phyloP scores from a whole-genome alignment of 78 protist genomes.

The Pigoraptor vietnamica region DNA sequence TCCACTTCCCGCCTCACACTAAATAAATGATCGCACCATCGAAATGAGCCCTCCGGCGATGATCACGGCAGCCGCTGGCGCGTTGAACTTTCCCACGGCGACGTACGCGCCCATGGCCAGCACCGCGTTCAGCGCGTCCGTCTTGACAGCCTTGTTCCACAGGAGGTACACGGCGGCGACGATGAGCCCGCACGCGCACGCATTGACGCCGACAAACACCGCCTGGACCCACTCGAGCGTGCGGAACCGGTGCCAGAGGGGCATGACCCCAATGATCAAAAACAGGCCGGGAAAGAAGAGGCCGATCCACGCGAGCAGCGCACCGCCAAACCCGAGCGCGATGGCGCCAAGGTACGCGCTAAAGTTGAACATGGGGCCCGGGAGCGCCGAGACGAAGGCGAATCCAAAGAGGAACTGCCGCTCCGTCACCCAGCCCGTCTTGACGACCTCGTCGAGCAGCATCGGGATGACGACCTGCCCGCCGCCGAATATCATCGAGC shows the following conservation, averaged over 20 bases:
- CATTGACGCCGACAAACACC: not conserved
- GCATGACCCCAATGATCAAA: not conserved
- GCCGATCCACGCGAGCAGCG: not conserved
- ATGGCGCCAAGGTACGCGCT: not conserved
- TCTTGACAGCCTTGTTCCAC: not conserved
- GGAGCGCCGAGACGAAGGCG: not conserved
- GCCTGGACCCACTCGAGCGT: not conserved
- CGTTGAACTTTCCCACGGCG: not conserved
- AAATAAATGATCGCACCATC: too few relatives aligned
- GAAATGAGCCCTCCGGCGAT: not conserved
- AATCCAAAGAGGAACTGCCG: not conserved
- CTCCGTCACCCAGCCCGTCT: not conserved
- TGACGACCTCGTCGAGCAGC: not conserved
- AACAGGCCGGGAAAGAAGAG: not conserved
- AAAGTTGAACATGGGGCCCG: not conserved
- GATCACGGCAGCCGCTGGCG: not conserved
- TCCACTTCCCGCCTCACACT: too few relatives aligned
- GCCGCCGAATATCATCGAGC: not conserved
- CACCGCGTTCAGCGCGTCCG: not conserved
- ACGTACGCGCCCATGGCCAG: not conserved
- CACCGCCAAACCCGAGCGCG: not conserved
- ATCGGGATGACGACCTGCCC: not conserved
- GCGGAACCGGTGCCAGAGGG: not conserved
- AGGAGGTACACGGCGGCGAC: not conserved
- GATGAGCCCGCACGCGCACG: not conserved